These are phyloP conservation scores for Citrus medica DNA, from an alignment of 345 rosid genomes.

Conservation along the genomic window DNA sequence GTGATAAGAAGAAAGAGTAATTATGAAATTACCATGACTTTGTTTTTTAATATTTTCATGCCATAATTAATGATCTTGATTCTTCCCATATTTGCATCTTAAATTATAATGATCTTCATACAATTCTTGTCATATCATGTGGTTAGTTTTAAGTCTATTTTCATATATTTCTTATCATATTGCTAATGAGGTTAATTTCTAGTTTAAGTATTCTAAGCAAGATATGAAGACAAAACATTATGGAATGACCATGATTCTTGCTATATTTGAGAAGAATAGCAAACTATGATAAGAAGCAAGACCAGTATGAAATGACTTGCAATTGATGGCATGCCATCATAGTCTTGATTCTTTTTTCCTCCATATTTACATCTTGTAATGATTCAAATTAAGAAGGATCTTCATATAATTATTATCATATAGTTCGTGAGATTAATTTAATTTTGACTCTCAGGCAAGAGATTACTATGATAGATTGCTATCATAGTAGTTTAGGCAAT, in stretches of 20 bases:
- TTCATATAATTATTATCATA: background rate
- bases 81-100: no score
- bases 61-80: background rate
- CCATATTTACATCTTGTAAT: background rate
- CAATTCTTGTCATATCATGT: background rate
- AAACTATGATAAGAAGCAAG: no score
- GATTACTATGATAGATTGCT: background rate
- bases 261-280: no score
- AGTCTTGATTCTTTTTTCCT: background rate
- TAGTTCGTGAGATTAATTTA: no score
- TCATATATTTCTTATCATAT: background rate
- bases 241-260: background rate
- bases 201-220: background rate
- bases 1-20: no score
- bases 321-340: background rate
- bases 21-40: background rate
- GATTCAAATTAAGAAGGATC: background rate
- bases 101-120: no score
- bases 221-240: background rate
- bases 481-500: no score
- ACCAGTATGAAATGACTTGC: background rate
- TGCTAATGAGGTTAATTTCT: background rate
- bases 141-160: background rate
- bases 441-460: background rate
- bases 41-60: background rate